A percentile compares a stretch with the other conserved stretches of the same genome.
Conservation (phyloP, 768 basidiomycete species). For the Leccinum rimulosum region DNA sequence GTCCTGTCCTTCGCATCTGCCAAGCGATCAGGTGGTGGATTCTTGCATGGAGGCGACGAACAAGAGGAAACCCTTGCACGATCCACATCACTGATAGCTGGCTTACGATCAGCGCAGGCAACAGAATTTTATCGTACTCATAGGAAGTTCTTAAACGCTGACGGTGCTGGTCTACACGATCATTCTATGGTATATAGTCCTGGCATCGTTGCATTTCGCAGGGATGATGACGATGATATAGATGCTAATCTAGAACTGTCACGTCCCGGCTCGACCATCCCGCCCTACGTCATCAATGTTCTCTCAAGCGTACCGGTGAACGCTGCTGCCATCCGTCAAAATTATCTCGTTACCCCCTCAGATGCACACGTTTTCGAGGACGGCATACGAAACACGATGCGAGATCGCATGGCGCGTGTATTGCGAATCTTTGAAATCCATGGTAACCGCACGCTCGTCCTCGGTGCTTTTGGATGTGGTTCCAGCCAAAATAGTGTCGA, state of each 20-base stretch:
- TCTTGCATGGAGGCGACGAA: constrained; percentile 43
- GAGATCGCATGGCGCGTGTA: constrained; percentile 47
- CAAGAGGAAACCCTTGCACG: constrained; percentile 45
- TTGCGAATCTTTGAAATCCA: constrained; percentile 42
- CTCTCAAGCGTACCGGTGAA: constrained; percentile 44
- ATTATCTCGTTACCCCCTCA: constrained; percentile 34
- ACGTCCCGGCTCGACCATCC: constrained; percentile 29
- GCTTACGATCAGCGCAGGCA: constrained; percentile 33
- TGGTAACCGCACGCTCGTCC: constrained; percentile 38
- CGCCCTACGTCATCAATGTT: constrained; percentile 39
- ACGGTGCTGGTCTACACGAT: constrained; percentile 43
- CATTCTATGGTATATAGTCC: constrained; percentile 49
- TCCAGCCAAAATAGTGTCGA: constrained; percentile 41
- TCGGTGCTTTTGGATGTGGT: constrained; percentile 48
- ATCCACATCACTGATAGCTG: constrained; percentile 39
- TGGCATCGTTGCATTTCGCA: constrained; percentile 41
- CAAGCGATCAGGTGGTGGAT: constrained; percentile 45
- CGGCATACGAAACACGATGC: constrained; percentile 42
- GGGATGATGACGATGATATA: constrained; percentile 32
- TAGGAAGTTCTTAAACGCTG: constrained; percentile 29
- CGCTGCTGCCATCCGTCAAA: constrained; percentile 39
- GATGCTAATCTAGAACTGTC: constrained; percentile 10
- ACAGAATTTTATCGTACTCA: constrained; percentile 42
- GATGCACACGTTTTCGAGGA: constrained; percentile 36
- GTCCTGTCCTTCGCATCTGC: constrained; percentile 44